Evolutionary conservation across 768 basidiomycete species (phyloP).

Genomic region (Lentinus tigrinus): DNA sequence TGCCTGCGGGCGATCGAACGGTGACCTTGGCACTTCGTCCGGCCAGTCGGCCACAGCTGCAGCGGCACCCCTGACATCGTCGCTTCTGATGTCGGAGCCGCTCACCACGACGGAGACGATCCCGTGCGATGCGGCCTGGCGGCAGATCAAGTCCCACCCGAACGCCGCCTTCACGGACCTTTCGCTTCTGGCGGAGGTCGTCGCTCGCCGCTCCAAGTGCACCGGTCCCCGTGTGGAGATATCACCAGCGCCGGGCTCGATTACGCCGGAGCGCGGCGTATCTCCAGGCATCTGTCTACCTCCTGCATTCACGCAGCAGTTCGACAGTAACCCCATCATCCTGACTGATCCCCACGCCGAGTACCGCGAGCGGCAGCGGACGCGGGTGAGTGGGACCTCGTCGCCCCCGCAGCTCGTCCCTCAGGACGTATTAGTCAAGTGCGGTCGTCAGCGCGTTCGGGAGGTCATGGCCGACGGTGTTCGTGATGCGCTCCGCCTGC

Average conservation of each 20-base stretch:
- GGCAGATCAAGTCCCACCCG: slow-evolving; percentile 82
- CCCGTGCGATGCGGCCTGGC: slow-evolving; percentile 82
- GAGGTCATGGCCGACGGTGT: slow-evolving; percentile 76
- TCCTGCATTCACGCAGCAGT: slow-evolving; percentile 3
- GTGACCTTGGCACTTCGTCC: neutral
- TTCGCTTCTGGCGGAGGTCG: slow-evolving; percentile 82
- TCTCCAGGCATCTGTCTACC: slow-evolving; percentile 29
- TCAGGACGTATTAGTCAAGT: slow-evolving; percentile 59
- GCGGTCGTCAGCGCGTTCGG: slow-evolving; percentile 57
- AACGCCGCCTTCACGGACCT: slow-evolving; percentile 86
- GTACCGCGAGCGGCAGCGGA: slow-evolving; percentile 45
- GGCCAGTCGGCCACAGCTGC: neutral
- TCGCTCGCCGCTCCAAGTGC: slow-evolving; percentile 79
- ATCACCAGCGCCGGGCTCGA: slow-evolving; percentile 49
- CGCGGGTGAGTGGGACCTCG: slow-evolving; percentile 27
- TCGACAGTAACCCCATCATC: slow-evolving; percentile 40
- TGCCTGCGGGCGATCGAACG: slow-evolving; percentile 17
- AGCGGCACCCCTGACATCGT: slow-evolving; percentile 10
- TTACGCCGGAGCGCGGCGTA: slow-evolving; percentile 45
- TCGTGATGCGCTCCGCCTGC: slow-evolving; percentile 68
- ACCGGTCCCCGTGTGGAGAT: slow-evolving; percentile 66
- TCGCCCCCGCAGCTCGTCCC: slow-evolving; percentile 56
- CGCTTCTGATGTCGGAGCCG: slow-evolving; percentile 16
- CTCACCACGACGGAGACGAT: slow-evolving; percentile 48
- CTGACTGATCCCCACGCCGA: slow-evolving; percentile 55